Percentiles rank a stretch among this genome's conserved stretches.
Conservation (phyloP, 441 rosid genomes). For the Erodium moschatum region DNA sequence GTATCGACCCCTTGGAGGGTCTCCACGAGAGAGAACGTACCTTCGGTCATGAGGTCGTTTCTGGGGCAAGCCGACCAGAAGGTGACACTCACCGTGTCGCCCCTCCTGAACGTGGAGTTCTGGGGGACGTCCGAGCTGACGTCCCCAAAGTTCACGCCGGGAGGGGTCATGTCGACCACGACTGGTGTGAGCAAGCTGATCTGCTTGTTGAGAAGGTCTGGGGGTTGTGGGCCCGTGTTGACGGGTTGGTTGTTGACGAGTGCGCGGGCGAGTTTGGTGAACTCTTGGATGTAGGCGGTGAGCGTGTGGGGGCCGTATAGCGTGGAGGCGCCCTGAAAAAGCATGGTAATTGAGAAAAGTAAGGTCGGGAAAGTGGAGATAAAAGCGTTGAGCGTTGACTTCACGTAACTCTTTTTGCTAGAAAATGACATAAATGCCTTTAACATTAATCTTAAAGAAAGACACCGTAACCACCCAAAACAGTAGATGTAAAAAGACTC, state of each 20-base stretch:
- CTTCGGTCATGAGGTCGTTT: constrained; percentile 82
- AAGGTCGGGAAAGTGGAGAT: not conserved
- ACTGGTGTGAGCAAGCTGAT: constrained; percentile 76
- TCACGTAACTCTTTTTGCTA: too few relatives aligned
- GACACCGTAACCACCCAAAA: too few relatives aligned
- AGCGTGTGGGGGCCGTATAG: constrained; percentile 85
- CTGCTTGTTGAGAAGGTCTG: constrained; percentile 63
- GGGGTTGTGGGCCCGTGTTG: constrained; percentile 59
- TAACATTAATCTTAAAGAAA: not conserved
- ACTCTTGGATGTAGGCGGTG: constrained; percentile 79
- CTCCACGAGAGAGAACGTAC: constrained; percentile 80
- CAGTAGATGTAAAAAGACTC: not conserved
- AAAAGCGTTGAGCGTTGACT: too few relatives aligned
- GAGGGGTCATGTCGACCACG: constrained; percentile 61
- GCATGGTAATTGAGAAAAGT: constrained; percentile 5
- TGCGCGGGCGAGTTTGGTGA: constrained; percentile 60
- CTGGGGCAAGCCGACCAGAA: constrained; percentile 90
- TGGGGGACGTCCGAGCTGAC: constrained; percentile 55
- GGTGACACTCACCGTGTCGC: constrained; percentile 52
- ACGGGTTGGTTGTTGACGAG: constrained; percentile 44
- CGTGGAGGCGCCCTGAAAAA: constrained; percentile 75
- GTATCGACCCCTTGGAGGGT: constrained; percentile 46
- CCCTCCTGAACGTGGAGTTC: constrained; percentile 64
- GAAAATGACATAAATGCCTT: not conserved
- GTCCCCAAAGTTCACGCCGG: constrained; percentile 62